Percentiles rank a stretch among this genome's conserved stretches.
phyloP scores from a whole-genome alignment of 164 flowering plant species.

The Magnolia officinalis region DNA sequence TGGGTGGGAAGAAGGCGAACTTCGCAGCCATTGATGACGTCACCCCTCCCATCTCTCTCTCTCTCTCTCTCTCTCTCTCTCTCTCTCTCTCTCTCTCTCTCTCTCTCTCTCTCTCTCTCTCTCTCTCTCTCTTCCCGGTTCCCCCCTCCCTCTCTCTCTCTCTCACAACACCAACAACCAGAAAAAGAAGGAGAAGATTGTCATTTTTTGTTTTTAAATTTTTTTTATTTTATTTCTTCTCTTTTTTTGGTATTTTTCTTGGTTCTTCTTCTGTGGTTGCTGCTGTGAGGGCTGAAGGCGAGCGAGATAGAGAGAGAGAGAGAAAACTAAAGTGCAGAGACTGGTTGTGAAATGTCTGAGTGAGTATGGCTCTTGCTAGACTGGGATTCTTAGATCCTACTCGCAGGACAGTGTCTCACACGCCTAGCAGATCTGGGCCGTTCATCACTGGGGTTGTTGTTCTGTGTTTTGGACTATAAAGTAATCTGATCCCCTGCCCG shows the following conservation, averaged over 20 bases:
- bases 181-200: not conserved
- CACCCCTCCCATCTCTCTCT: conserved; percentile 69
- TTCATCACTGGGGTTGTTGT: not conserved
- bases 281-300: not conserved
- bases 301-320: not conserved
- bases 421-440: not conserved
- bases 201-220: too few relatives aligned
- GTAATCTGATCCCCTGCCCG: too few relatives aligned
- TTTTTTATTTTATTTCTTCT: not conserved
- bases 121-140: not conserved
- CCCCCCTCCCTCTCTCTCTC: not conserved
- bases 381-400: not conserved
- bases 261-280: not conserved
- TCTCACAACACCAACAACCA: not conserved
- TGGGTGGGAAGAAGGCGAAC: conserved; percentile 90
- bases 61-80: not conserved
- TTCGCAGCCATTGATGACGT: conserved; percentile 97
- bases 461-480: too few relatives aligned
- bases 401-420: not conserved
- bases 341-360: too few relatives aligned
- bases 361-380: not conserved
- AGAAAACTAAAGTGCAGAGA: not conserved
- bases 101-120: not conserved
- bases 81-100: not conserved
- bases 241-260: not conserved